Percentiles rank a stretch among this genome's conserved stretches.
Evolutionary conservation across 1,284 basidiomycete genomes (phyloP).

Genomic region (Pholiota adiposa): DNA sequence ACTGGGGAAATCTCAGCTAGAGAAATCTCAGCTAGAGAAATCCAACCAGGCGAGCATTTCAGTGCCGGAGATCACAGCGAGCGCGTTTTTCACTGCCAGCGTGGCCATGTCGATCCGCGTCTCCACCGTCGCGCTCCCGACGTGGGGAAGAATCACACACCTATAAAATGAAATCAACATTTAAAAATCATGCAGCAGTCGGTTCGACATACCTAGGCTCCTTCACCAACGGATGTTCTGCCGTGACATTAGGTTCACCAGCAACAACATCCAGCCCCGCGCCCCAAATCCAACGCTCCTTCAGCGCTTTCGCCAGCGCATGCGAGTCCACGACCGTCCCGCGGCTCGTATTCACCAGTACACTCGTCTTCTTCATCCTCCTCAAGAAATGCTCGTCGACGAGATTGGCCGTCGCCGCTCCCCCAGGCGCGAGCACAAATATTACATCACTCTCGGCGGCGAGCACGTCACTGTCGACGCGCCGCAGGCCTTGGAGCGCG

Average conservation of each 20-base stretch:
- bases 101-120: constrained; percentile 85
- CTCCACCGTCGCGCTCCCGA: constrained; percentile 88
- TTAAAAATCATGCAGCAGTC: background rate
- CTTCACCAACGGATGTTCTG: constrained; percentile 81
- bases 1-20: too few relatives aligned
- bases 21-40: background rate
- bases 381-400: constrained; percentile 74
- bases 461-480: constrained; percentile 69
- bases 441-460: constrained; percentile 80
- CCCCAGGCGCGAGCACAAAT: constrained; percentile 85
- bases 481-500: constrained; percentile 53
- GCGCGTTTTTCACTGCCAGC: constrained; percentile 68
- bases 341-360: constrained; percentile 82
- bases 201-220: constrained; percentile 62
- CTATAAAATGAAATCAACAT: constrained; percentile 36
- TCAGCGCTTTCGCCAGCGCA: constrained; percentile 83
- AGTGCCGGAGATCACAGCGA: constrained; percentile 55
- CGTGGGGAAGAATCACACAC: constrained; percentile 85
- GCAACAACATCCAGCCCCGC: constrained; percentile 95
- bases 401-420: constrained; percentile 71
- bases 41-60: constrained; percentile 48
- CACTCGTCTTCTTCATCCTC: constrained; percentile 83
- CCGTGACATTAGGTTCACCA: constrained; percentile 81
- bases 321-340: constrained; percentile 89
- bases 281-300: constrained; percentile 82